These are phyloP conservation scores for Cystobasidium tubakii DNA, from an alignment of 768 basidiomycete species.

Conservation along the genomic window DNA sequence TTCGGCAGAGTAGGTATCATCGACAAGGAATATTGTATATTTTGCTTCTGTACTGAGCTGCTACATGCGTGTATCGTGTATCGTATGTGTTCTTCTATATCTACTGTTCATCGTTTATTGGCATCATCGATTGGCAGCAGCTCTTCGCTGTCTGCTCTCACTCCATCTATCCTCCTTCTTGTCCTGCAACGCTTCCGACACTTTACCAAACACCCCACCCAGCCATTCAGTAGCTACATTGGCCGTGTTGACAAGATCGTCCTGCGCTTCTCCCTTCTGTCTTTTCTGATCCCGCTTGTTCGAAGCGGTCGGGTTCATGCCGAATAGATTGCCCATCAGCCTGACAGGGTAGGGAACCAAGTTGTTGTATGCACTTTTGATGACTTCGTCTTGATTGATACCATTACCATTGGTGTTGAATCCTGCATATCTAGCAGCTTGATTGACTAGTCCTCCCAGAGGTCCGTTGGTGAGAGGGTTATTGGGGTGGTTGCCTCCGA, in stretches of 20 bases:
- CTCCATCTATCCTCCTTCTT: slow-evolving; percentile 25
- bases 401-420: not conserved
- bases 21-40: too few species aligned
- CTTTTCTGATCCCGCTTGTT: not conserved
- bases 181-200: slow-evolving; percentile 17
- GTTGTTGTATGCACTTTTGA: slow-evolving; percentile 10
- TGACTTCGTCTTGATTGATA: not conserved
- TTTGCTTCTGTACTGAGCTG: not conserved
- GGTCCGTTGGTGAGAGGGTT: slow-evolving; percentile 3
- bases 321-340: not conserved
- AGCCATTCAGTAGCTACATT: slow-evolving; percentile 28
- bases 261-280: slow-evolving; percentile 7
- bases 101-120: not conserved
- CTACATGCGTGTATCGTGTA: not conserved
- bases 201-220: slow-evolving; percentile 17
- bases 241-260: slow-evolving; percentile 1
- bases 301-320: not conserved
- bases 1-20: not conserved
- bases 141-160: slow-evolving; percentile 16
- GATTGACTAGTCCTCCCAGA: not conserved
- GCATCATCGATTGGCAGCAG: not conserved
- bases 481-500: not conserved
- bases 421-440: not conserved
- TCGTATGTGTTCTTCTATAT: not conserved
- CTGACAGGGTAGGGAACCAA: slow-evolving; percentile 7